Conservation (phyloP, 2,329 filamentous ascomycete genomes). For the Neurospora sp. region DNA sequence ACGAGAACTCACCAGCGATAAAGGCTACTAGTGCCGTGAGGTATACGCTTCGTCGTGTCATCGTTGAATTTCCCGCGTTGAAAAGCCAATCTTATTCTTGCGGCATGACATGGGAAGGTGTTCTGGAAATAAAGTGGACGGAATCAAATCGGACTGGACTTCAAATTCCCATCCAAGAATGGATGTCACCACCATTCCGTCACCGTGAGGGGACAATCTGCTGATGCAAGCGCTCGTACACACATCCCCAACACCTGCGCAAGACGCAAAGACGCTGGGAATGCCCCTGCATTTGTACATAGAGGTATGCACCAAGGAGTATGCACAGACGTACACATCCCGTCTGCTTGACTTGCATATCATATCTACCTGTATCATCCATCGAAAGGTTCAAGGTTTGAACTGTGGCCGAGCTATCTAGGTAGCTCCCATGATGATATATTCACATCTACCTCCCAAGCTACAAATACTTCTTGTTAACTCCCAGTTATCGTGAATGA, state of each 20-base stretch:
- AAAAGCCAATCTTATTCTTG: not conserved
- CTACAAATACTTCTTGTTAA: not conserved
- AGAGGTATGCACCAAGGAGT: not conserved
- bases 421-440: not conserved
- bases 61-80: constrained; percentile 11
- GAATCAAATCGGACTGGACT: not conserved
- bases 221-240: not conserved
- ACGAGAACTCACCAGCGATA: constrained; percentile 29
- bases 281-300: not conserved
- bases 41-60: constrained; percentile 37
- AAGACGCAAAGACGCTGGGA: not conserved
- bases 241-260: not conserved
- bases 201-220: not conserved
- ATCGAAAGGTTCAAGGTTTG: not conserved
- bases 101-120: not conserved
- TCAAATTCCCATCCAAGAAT: not conserved
- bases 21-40: constrained; percentile 32
- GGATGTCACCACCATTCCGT: not conserved
- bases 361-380: not conserved
- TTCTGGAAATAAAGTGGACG: not conserved
- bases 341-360: not conserved
- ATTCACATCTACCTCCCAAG: not conserved
- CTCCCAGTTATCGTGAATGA: not conserved
- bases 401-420: not conserved
- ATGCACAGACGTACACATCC: not conserved